Percentiles rank a stretch among this genome's conserved stretches.
These are phyloP conservation scores for Fusarium bulbicola DNA, from an alignment of 2,329 filamentous ascomycete genomes.

Conservation along the genomic window DNA sequence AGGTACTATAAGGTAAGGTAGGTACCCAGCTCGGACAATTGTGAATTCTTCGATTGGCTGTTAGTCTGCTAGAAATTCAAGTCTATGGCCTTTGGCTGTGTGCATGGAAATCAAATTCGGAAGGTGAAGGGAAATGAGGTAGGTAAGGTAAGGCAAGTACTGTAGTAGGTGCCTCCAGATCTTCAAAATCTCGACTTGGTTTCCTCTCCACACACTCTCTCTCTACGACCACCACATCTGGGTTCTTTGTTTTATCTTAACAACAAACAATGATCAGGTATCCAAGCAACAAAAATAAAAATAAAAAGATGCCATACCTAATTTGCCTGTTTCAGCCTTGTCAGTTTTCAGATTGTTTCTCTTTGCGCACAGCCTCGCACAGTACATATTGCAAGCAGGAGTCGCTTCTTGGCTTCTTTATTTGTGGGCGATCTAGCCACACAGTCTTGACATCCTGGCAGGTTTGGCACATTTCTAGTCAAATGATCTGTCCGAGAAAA, in stretches of 20 bases:
- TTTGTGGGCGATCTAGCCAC: slow-evolving; percentile 22
- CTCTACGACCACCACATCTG: neutral
- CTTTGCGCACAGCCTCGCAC: slow-evolving; percentile 1
- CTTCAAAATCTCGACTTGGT: neutral
- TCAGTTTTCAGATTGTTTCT: neutral
- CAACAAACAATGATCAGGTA: neutral
- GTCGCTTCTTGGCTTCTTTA: slow-evolving; percentile 25
- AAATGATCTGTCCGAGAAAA: slow-evolving; percentile 40
- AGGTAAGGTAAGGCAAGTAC: no score
- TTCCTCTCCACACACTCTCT: neutral
- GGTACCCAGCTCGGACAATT: neutral
- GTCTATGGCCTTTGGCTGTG: neutral
- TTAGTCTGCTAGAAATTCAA: neutral
- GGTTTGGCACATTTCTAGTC: slow-evolving; percentile 35
- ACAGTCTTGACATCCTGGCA: slow-evolving; percentile 35
- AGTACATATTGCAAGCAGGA: slow-evolving; percentile 4
- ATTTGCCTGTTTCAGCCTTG: slow-evolving; percentile 1
- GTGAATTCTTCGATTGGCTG: neutral
- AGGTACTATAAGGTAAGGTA: neutral
- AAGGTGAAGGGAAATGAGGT: no score
- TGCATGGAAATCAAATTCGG: neutral
- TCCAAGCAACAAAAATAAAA: neutral
- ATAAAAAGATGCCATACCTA: neutral
- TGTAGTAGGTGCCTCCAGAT: neutral
- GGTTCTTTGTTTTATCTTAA: neutral